phyloP scores from a whole-genome alignment of 83 land plant species.

The Picea engelmannii region DNA sequence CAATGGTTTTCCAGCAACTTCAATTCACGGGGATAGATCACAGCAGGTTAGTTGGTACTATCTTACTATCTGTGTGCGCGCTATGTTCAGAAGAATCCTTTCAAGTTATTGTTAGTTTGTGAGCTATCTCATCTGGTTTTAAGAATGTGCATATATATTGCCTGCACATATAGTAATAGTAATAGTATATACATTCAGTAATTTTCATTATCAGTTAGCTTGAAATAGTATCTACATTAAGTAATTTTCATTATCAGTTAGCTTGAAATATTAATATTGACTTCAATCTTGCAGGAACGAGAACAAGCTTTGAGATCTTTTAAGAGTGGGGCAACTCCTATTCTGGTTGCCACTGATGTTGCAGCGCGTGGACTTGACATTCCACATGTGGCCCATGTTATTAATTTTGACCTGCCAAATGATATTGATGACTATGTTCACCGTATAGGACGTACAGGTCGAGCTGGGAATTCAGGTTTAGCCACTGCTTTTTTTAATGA shows the following conservation, averaged over 20 bases:
- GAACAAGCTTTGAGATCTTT: constrained; percentile 79
- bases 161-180: no score
- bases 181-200: no score
- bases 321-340: constrained; percentile 72
- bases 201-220: background rate
- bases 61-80: background rate
- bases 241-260: background rate
- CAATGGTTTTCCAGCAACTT: constrained; percentile 93
- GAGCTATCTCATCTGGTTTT: background rate
- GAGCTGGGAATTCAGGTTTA: constrained; percentile 81
- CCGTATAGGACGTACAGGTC: constrained; percentile 85
- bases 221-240: no score
- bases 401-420: constrained; percentile 81
- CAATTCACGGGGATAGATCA: constrained; percentile 91
- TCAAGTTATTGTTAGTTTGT: background rate
- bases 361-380: constrained; percentile 76
- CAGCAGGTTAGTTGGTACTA: constrained; percentile 58
- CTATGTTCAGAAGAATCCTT: background rate
- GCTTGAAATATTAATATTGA: no score
- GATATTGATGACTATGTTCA: constrained; percentile 88
- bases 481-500: constrained; percentile 87
- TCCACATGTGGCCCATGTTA: constrained; percentile 81
- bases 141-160: background rate
- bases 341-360: constrained; percentile 75
- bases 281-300: constrained; percentile 54